These are phyloP conservation scores for Serendipita sp. DNA, from an alignment of 768 basidiomycete genomes.

Conservation along the genomic window DNA sequence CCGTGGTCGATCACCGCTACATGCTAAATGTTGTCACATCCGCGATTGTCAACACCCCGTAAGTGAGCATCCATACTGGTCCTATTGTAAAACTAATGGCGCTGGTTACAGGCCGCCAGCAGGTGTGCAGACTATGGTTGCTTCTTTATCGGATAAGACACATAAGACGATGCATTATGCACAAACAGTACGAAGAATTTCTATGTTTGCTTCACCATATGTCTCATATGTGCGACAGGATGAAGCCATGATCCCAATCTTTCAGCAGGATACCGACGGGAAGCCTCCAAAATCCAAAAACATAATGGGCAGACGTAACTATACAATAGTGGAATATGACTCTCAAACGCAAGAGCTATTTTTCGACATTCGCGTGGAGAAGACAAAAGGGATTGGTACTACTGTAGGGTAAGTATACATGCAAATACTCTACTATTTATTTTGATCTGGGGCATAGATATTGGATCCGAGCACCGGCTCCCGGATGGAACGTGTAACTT, in stretches of 20 bases:
- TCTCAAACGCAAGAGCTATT: conserved; percentile 41
- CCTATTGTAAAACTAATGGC: not conserved
- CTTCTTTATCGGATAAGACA: conserved; percentile 49
- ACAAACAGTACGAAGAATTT: conserved; percentile 82
- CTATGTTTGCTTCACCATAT: conserved; percentile 16
- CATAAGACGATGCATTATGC: conserved; percentile 74
- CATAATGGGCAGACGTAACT: conserved; percentile 82
- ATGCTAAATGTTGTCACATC: conserved; percentile 78
- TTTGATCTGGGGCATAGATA: conserved; percentile 22
- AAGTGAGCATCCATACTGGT: conserved; percentile 17
- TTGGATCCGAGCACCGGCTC: conserved; percentile 27
- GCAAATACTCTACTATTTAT: conserved; percentile 2
- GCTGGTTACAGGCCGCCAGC: conserved; percentile 33
- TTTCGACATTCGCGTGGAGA: conserved; percentile 80
- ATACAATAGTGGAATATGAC: conserved; percentile 57
- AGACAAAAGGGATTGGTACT: conserved; percentile 60
- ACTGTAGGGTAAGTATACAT: conserved; percentile 50
- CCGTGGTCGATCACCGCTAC: conserved; percentile 57
- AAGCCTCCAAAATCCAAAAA: conserved; percentile 55
- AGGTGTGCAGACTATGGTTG: conserved; percentile 63
- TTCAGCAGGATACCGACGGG: conserved; percentile 62
- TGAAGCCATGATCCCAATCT: conserved; percentile 38
- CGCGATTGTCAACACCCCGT: conserved; percentile 96
- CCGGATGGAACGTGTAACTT: conserved; percentile 19
- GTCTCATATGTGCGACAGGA: not conserved